These are phyloP conservation scores for Gillenia trifoliata DNA, from an alignment of 306 rosid species.

Conservation along the genomic window DNA sequence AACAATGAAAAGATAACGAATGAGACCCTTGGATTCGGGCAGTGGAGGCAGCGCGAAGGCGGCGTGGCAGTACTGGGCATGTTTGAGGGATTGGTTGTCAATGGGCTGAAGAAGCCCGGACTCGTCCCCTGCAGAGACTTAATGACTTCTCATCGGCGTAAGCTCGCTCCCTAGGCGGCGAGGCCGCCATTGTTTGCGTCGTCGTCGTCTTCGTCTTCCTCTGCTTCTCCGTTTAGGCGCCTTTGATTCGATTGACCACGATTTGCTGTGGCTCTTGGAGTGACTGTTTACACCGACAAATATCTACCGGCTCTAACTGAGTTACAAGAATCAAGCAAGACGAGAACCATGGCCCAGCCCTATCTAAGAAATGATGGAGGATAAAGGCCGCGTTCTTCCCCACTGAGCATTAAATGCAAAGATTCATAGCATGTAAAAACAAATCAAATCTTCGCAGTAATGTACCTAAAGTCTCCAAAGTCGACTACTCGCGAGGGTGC, in stretches of 20 bases:
- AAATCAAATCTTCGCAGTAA: too few species aligned
- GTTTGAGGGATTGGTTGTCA: conserved; percentile 65
- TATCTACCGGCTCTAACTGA: too few species aligned
- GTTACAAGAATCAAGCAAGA: too few species aligned
- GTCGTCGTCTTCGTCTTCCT: conserved; percentile 82
- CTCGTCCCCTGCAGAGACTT: conserved; percentile 89
- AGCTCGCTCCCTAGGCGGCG: conserved; percentile 88
- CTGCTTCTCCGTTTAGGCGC: conserved; percentile 51
- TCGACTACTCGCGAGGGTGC: too few species aligned
- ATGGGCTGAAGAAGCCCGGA: conserved; percentile 94
- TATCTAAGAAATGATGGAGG: too few species aligned
- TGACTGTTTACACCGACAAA: too few species aligned
- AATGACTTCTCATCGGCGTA: conserved; percentile 97
- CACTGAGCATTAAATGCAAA: too few species aligned
- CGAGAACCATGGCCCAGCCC: too few species aligned
- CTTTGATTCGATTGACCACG: conserved; percentile 28
- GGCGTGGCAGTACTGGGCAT: conserved; percentile 90
- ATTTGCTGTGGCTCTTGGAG: not conserved
- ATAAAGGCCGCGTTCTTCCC: too few species aligned
- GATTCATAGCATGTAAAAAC: too few species aligned
- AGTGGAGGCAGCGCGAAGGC: conserved; percentile 65
- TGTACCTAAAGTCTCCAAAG: too few species aligned
- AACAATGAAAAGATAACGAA: conserved; percentile 70
- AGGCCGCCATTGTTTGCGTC: conserved; percentile 56
- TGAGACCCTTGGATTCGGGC: conserved; percentile 89